A percentile compares a stretch with the other conserved stretches of the same genome.
Conservation (phyloP, 108 stramenopile genomes). For the Cylindrotheca fusiformis region DNA sequence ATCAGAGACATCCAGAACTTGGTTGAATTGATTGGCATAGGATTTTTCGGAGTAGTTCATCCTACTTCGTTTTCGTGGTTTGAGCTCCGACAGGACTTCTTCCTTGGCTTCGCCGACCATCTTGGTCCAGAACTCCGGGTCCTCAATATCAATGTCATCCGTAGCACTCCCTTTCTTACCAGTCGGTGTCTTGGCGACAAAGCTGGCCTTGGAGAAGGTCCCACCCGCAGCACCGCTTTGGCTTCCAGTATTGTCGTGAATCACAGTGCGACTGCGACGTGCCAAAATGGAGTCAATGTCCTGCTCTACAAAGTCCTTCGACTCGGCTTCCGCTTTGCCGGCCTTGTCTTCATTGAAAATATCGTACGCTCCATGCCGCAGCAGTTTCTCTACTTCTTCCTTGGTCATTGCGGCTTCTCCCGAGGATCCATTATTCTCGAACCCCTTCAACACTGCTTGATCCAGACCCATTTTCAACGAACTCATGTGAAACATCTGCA, state of each 20-base stretch:
- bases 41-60: slow-evolving; percentile 63
- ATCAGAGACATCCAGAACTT: slow-evolving; percentile 10
- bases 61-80: slow-evolving; percentile 45
- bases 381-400: slow-evolving; percentile 75
- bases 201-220: slow-evolving; percentile 92
- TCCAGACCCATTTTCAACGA: slow-evolving; percentile 98
- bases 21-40: slow-evolving; percentile 37
- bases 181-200: slow-evolving; percentile 50
- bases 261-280: slow-evolving; percentile 62
- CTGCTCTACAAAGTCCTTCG: slow-evolving; percentile 74
- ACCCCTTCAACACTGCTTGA: slow-evolving; percentile 93
- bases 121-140: slow-evolving; percentile 95
- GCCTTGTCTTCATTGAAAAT: slow-evolving; percentile 87
- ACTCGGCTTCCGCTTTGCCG: slow-evolving; percentile 74
- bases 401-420: slow-evolving; percentile 76
- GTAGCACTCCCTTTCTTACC: slow-evolving; percentile 29
- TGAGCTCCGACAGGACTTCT: slow-evolving; percentile 43
- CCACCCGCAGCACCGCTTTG: slow-evolving; percentile 75
- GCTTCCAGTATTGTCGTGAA: slow-evolving; percentile 80
- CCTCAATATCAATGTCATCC: slow-evolving; percentile 78
- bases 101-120: slow-evolving; percentile 73
- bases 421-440: slow-evolving; percentile 58
- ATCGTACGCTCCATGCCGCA: slow-evolving; percentile 89
- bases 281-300: slow-evolving; percentile 88
- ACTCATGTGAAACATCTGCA: slow-evolving; percentile 97